Base-by-base conservation (phyloP, 129 eudicot species). In the Flaveria linearis region DNA sequence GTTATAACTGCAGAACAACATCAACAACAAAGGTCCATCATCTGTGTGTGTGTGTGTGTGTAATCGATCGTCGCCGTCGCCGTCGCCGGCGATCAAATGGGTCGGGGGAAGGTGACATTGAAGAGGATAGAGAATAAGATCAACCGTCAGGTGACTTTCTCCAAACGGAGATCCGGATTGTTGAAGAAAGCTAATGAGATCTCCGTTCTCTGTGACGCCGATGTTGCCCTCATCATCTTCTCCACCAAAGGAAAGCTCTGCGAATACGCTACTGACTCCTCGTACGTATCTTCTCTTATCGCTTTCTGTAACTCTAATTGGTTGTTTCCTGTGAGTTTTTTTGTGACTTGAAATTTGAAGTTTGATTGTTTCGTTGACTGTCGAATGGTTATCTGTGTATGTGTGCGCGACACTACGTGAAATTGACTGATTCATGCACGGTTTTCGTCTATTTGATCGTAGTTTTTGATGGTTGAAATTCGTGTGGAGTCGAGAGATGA, bases 51-150 rank as follows among this genome's bases (percentile, higher is more conserved):
- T 36, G 7, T 36, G 41, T 36, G 41, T 36, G 41, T 36, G 41
- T 36, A 36, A 5, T 36, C 41, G 7, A 36, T 36, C 7, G 41
- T 4, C 7, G 41, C 41, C 41, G 39, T 30, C 39, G 39, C 39
- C 39, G 41, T 11, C 50, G 33, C 9, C 18, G 33, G 42, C 56
- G 30, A 45, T 45, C 8, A 14, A 55, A 91, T 92, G 97, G 97
- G 97, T 26, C 76, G 97, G 55, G 97, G 97, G 62, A 92, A 86
- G 75, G 97, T 92, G 71, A 81, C 91, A 85, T 67, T 92, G 87
- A 92, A 87, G 93, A 87, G 97, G 36, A 92, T 92, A 49, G 98
- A 92, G 87, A 92, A 92, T 78, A 92, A 89, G 64, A 92, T 92
- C 20, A 92, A 92, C 25, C 80, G 97, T 25, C 97, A 92, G 58